A percentile compares a stretch with the other conserved stretches of the same genome.
Conservation (phyloP, 495 filamentous ascomycete species). For the Aspergillus saccharolyticus region DNA sequence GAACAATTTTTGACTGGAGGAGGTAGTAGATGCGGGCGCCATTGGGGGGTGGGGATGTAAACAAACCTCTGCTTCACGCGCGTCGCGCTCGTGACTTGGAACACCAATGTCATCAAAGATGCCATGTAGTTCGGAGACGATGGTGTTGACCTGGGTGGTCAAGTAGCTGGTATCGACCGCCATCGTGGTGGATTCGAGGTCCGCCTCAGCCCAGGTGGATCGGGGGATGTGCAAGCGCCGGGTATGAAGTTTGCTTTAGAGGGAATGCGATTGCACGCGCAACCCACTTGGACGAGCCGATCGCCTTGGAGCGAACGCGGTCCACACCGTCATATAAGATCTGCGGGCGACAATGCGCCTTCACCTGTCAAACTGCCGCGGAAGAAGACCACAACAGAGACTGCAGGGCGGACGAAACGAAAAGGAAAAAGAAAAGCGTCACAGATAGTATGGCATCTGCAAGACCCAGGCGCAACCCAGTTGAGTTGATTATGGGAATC, state of each 20-base stretch:
- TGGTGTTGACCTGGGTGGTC: slow-evolving; percentile 88
- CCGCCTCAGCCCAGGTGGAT: slow-evolving; percentile 23
- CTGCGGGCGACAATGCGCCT: slow-evolving; percentile 18
- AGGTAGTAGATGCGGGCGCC: neutral
- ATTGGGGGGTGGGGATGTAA: neutral
- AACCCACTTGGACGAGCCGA: slow-evolving; percentile 17
- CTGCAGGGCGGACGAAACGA: neutral
- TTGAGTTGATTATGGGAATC: slow-evolving; percentile 18
- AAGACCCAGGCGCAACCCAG: slow-evolving; percentile 15
- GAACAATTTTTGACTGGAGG: too few species aligned
- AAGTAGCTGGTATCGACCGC: slow-evolving; percentile 85
- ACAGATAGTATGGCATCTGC: slow-evolving; percentile 16
- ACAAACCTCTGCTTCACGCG: slow-evolving; percentile 76
- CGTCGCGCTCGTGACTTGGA: slow-evolving; percentile 80
- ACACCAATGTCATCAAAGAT: slow-evolving; percentile 97
- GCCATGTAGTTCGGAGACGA: slow-evolving; percentile 82
- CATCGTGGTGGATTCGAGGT: slow-evolving; percentile 45
- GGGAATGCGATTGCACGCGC: neutral
- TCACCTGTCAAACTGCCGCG: slow-evolving; percentile 17
- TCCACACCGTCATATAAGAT: slow-evolving; percentile 15
- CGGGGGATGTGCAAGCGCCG: neutral
- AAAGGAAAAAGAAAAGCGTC: slow-evolving; percentile 13
- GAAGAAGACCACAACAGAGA: slow-evolving; percentile 10
- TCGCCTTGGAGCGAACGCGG: slow-evolving; percentile 18
- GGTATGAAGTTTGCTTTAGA: neutral